Evolutionary conservation across 345 rosid genomes (phyloP), one percentile per base, ranked within the genome.

Genomic region (Rhizophora apiculata): DNA sequence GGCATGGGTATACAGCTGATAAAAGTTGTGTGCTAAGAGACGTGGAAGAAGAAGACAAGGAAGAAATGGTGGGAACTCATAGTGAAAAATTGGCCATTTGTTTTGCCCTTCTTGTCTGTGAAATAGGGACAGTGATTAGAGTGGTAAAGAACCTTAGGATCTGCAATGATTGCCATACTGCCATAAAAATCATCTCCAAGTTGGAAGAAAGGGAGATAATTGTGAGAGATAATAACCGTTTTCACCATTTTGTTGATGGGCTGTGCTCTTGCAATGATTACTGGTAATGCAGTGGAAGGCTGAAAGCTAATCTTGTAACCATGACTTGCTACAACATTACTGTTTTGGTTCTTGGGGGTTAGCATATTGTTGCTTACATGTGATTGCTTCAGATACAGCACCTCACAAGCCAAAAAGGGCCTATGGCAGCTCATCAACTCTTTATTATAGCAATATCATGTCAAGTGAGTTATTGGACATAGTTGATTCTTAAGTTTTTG

Each of bases 21-120:
- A 80, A 71, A 37, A 78, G 82, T 64, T 79, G 78, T 60, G 82
- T 68, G 24, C 68, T 78, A 22, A 80, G 76, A 72, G 87, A 81
- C 60, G 81, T 83, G 27, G 85, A 77, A 63, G 83, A 83, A 31
- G 87, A 83, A 70, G 87, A 83, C 61, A 78, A 74, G 69, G 82
- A 79, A 64, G 76, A 67, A 56, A 81, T 79, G 75, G 76, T 79
- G 67, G 80, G 80, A 48, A 71, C 57, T 54, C 85, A 82, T 11
- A 77, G 81, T 57, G 83, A 82, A 71, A 82, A 80, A 71, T 20
- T 82, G 67, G 85, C 85, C 3, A 71, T 79, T 49, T 76, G 80
- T 68, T 82, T 79, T 70, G 76, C 79, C 19, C 60, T 82, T 64
- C 73, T 82, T 69, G 85, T 79, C n/a, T 72, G 81, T 18, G 76